Evolutionary conservation across 768 basidiomycete genomes (phyloP).

Genomic region (Arthromyces matolae): DNA sequence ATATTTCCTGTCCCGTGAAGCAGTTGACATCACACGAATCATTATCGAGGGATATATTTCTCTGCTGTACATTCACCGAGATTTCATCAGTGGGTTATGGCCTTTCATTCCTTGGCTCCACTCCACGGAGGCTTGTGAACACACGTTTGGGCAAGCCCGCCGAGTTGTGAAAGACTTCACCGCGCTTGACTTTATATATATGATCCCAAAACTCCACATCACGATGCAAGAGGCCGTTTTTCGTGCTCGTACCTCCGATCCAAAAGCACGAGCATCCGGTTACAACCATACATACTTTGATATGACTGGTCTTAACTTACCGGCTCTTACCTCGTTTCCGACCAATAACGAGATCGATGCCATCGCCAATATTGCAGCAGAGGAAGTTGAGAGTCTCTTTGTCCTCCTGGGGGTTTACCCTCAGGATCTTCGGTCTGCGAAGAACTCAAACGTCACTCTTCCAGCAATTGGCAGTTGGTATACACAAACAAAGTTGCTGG

Average conservation of each 20-base stretch:
- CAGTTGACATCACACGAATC: conserved; percentile 26
- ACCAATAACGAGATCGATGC: not conserved
- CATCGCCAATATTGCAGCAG: not conserved
- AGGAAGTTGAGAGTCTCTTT: no score
- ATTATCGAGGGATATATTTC: conserved; percentile 30
- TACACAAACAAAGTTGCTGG: no score
- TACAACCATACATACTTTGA: conserved; percentile 14
- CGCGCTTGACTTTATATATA: conserved; percentile 23
- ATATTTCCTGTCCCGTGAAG: conserved; percentile 32
- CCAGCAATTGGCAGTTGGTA: no score
- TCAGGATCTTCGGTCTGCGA: no score
- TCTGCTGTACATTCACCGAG: conserved; percentile 32
- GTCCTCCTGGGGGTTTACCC: no score
- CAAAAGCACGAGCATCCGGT: conserved; percentile 9
- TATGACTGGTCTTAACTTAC: conserved; percentile 2
- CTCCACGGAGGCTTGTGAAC: conserved; percentile 28
- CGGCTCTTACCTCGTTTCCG: not conserved
- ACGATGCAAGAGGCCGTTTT: not conserved
- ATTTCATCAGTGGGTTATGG: conserved; percentile 18
- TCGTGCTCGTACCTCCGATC: not conserved
- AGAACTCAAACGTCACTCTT: no score
- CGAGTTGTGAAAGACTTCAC: conserved; percentile 33
- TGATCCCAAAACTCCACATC: conserved; percentile 23
- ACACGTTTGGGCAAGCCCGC: no score
- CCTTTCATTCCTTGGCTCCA: conserved; percentile 33